Conservation (phyloP, 139 green algal species). For the Ettlia oleoabundans region DNA sequence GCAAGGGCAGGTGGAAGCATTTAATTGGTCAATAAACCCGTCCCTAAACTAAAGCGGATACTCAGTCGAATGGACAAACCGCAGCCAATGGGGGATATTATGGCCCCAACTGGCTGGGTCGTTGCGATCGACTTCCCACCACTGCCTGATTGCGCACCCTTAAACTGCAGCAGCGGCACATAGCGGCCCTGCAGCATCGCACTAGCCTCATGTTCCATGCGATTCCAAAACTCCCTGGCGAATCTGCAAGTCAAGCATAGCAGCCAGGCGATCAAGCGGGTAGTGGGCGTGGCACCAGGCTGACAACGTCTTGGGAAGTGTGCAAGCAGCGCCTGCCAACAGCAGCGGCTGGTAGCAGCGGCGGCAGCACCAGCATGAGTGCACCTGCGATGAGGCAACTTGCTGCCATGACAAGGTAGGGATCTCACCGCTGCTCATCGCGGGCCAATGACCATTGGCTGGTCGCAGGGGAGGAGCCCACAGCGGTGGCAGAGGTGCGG, state of each 20-base stretch:
- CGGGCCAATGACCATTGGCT: conserved; percentile 37
- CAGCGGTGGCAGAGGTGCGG: conserved; percentile 34
- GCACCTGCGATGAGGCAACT: too few relatives aligned
- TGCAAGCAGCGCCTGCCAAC: too few relatives aligned
- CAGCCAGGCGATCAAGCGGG: background rate
- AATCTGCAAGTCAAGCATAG: background rate
- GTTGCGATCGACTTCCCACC: background rate
- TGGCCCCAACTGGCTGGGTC: background rate
- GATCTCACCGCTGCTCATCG: conserved; percentile 28
- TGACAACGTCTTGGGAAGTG: too few relatives aligned
- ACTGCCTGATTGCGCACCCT: background rate
- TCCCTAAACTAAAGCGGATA: too few relatives aligned
- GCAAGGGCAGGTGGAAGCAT: too few relatives aligned
- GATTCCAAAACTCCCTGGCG: conserved; percentile 33
- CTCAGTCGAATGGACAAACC: too few relatives aligned
- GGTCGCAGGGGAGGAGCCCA: conserved; percentile 29
- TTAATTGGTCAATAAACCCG: too few relatives aligned
- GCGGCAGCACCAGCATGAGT: too few relatives aligned
- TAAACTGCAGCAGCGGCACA: conserved; percentile 37
- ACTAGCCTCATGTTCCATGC: conserved; percentile 35
- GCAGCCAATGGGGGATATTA: too few relatives aligned
- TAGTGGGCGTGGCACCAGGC: background rate
- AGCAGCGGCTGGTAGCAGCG: too few relatives aligned
- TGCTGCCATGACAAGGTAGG: too few relatives aligned
- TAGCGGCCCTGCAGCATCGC: conserved; percentile 45